Base-by-base conservation (phyloP, 2,329 filamentous ascomycete species). In the Alternaria sp. region DNA sequence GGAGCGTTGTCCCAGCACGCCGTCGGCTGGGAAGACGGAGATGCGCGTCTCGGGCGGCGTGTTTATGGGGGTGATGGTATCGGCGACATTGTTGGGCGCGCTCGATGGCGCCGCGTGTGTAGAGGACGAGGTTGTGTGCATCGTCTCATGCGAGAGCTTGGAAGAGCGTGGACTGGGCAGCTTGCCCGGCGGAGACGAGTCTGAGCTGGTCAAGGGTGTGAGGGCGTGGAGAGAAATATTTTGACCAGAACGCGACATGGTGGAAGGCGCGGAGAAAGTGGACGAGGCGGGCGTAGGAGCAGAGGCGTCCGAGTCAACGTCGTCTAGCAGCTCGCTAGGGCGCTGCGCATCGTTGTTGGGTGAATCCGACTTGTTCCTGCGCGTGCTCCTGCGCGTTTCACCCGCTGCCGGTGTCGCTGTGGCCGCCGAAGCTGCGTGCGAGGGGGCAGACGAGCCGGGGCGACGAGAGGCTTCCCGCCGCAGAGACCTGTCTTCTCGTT, bases 271-370 rank as follows among this genome's bases (percentile, higher is more conserved):
- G 80, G 89, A 92, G 81, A 92, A 91, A 69, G 91, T 84, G 58
- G 92, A 93, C 47, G 90, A 93, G 54, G 86, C 86, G 57, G 61
- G 87, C 85, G 61, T 75, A 86, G 56, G 51, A 25, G 66, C 62
- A 61, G 91, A 93, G 81, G 89, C 92, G 60, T 89, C 87, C 54
- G 91, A 93, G 73, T 88, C 90, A 71, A 90, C 86, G 66, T 88
- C 89, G 79, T 90, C 91, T 74, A 91, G 85, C 57, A 90, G 86
- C 74, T 93, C 90, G 79, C 88, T 88, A 57, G 68, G 66, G 62
- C 72, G 72, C 66, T 52, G 72, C 69, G 74, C 77, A 78, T 80
- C 46, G 69, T 76, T 69, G 61, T 65, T 59, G 46, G 68, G 69
- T 62, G 71, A 73, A 65, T 59, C 62, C 62, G 65, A 66, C 54